A percentile compares a stretch with the other conserved stretches of the same genome.
These are phyloP conservation scores for Pleurozium schreberi DNA, from an alignment of 225 moss, liverwort and hornwort species.

Conservation along the genomic window DNA sequence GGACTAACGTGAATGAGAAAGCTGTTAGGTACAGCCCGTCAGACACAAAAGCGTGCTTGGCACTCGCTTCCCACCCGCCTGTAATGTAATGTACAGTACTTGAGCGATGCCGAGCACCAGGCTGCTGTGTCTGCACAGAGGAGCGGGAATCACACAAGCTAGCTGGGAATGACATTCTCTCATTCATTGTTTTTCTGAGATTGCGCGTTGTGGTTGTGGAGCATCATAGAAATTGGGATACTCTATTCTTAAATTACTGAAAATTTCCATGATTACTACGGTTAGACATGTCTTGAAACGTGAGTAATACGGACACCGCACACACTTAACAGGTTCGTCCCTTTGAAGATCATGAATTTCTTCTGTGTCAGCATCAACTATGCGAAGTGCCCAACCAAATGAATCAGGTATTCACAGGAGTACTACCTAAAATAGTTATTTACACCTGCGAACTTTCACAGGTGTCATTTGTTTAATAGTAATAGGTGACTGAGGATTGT, in stretches of 20 bases:
- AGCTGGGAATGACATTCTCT: background rate
- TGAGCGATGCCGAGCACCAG: constrained; percentile 1
- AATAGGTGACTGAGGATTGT: background rate
- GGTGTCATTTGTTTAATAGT: background rate
- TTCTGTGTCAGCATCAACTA: background rate
- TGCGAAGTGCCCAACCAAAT: background rate
- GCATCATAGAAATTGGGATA: background rate
- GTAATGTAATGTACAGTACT: background rate
- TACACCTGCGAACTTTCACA: background rate
- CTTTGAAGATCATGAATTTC: background rate
- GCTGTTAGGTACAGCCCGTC: constrained; percentile 12
- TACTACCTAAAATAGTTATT: background rate
- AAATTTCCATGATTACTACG: background rate
- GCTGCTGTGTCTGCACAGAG: background rate
- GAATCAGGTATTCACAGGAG: background rate
- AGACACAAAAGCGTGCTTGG: constrained; percentile 5
- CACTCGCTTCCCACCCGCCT: background rate
- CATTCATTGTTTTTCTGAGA: background rate
- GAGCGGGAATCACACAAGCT: background rate
- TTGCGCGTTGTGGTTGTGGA: background rate
- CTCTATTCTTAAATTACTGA: background rate
- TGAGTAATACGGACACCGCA: background rate
- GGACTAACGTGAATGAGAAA: constrained; percentile 14
- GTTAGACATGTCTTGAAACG: background rate
- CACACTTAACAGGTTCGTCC: background rate